Conservation (phyloP, 768 basidiomycete species). For the Bullera alba region DNA sequence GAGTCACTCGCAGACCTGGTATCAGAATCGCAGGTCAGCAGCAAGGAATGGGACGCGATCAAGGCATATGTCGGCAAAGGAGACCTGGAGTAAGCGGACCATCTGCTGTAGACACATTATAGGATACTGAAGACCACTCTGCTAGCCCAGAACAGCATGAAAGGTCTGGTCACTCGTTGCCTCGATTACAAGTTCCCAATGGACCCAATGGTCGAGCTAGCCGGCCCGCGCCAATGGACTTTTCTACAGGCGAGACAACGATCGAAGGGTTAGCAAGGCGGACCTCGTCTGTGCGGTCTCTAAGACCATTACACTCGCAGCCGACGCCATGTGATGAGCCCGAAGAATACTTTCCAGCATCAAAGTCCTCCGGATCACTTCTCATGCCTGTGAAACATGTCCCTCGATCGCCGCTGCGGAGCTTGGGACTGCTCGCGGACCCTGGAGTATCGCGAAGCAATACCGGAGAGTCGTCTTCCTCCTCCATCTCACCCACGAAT, state of each 20-base stretch:
- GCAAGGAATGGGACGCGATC: constrained; percentile 31
- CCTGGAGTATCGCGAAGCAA: not conserved
- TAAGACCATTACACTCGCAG: constrained; percentile 1
- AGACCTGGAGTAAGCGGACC: constrained; percentile 33
- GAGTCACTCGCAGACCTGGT: constrained; percentile 27
- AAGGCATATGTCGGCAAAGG: constrained; percentile 39
- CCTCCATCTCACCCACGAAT: not conserved
- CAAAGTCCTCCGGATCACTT: not conserved
- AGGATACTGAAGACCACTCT: too few species aligned
- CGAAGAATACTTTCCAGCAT: constrained; percentile 11
- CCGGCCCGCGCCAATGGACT: too few species aligned
- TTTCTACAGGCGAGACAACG: too few species aligned
- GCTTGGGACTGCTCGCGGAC: not conserved
- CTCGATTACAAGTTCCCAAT: too few species aligned
- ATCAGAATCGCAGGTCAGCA: not conserved
- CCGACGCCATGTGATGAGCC: constrained; percentile 15
- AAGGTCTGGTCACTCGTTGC: too few species aligned
- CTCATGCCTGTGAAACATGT: too few species aligned
- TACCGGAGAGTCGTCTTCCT: not conserved
- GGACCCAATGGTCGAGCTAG: too few species aligned
- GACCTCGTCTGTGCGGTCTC: constrained; percentile 2
- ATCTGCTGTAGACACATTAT: not conserved
- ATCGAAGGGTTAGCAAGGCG: too few species aligned
- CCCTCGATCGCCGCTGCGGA: not conserved
- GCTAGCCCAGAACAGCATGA: too few species aligned